These are phyloP conservation scores for Tolypocladium pustulatum DNA, from an alignment of 2,329 filamentous ascomycete genomes.

Conservation along the genomic window DNA sequence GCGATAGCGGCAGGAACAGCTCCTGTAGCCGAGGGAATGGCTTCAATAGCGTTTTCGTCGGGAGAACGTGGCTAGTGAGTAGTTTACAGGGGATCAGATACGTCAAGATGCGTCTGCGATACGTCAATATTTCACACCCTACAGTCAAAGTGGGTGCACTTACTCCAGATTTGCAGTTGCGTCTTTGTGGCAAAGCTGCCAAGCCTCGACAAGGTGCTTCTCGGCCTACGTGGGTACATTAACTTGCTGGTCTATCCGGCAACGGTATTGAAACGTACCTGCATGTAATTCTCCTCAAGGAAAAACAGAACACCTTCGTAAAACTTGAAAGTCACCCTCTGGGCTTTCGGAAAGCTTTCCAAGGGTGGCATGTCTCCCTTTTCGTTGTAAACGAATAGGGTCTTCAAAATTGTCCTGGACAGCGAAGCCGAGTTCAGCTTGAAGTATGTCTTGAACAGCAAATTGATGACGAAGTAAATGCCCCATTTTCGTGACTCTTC, in stretches of 20 bases:
- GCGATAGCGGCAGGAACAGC: conserved; percentile 68
- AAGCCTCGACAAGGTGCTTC: conserved; percentile 68
- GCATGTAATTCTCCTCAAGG: conserved; percentile 82
- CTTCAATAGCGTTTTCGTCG: conserved; percentile 58
- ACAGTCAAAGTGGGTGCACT: conserved; percentile 15
- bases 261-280: conserved; percentile 35
- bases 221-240: conserved; percentile 48
- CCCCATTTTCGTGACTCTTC: conserved; percentile 96
- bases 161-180: conserved; percentile 73
- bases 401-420: conserved; percentile 80
- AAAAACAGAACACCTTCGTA: conserved; percentile 92
- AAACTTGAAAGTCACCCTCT: conserved; percentile 93
- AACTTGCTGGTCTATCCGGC: not conserved
- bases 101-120: conserved; percentile 68
- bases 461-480: conserved; percentile 86
- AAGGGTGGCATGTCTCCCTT: conserved; percentile 71
- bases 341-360: conserved; percentile 72
- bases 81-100: conserved; percentile 93
- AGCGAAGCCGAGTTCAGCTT: conserved; percentile 84
- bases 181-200: conserved; percentile 66
- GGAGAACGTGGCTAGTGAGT: conserved; percentile 77
- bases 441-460: conserved; percentile 98
- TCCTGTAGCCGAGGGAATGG: conserved; percentile 66
- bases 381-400: conserved; percentile 61
- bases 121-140: conserved; percentile 10